Base-by-base conservation (phyloP, 2,329 filamentous ascomycete genomes). In the Fusarium cicatricum region DNA sequence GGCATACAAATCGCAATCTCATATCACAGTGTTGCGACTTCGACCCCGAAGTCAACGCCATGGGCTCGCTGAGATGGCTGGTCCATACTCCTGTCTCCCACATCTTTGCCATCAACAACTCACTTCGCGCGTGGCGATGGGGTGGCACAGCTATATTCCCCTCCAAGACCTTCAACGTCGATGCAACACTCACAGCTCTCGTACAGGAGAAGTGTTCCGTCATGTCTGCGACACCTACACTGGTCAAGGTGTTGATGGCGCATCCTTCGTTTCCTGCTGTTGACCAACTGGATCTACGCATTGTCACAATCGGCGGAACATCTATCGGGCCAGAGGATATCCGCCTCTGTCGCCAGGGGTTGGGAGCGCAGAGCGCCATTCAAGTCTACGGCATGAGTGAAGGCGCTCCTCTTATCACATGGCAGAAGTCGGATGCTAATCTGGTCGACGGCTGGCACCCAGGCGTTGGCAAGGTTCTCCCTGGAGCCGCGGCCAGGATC, bases 381-480 rank as follows among this genome's bases (percentile, higher is more conserved):
- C 73, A 76, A 38, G 73, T 70, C 11, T 80, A 78, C 58, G 78
- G 78, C 1, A 78, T 81, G 78, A 80, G 76, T 17, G 78, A 81
- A 56, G 75, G 75, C 2, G 75, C 74, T 11, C 76, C 75, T 2
- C 64, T 77, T 3, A 65, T 78, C 26, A 78, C 75, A n/a, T 80
- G 76, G 75, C 63, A 58, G 32, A 69, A 66, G 48, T 63, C 46
- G 33, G 74, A 71, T 56, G 64, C 53, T 45, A 69, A 64, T 42
- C 67, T 71, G 31, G 62, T 49, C 8, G 71, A 68, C 41, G 76
- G 65, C 36, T 72, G 67, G 50, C 71, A 79, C 53, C 68, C 76
- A 5, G 73, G 77, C n/a, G 75, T 77, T 5, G 78, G 79, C 8
- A 76, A 73, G 32, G 70, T 74, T 11, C 72, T 77, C 9, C 71